phyloP scores from a whole-genome alignment of 345 rosid species.

The Nasturtium officinale region DNA sequence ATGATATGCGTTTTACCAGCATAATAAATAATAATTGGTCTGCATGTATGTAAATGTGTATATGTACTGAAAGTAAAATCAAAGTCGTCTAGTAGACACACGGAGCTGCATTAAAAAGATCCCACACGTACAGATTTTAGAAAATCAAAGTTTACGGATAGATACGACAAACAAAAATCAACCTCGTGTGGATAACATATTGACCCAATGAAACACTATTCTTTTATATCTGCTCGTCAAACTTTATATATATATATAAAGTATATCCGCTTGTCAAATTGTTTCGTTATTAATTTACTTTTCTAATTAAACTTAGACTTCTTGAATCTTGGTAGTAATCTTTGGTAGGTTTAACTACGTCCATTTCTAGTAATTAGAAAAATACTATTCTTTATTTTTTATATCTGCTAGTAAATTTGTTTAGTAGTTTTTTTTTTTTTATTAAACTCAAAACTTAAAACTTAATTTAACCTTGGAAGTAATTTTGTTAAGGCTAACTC shows the following conservation, averaged over 20 bases:
- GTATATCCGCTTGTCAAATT: neutral
- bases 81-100: conserved; percentile 32
- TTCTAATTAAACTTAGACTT: neutral
- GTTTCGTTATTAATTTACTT: neutral
- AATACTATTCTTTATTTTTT: too few relatives aligned
- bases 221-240: neutral
- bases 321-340: neutral
- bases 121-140: conserved; percentile 32
- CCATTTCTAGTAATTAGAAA: neutral
- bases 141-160: conserved; percentile 31
- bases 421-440: too few relatives aligned
- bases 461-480: too few relatives aligned
- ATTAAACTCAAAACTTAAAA: too few relatives aligned
- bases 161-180: conserved; percentile 33
- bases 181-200: conserved; percentile 36
- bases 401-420: too few relatives aligned
- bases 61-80: conserved; percentile 24
- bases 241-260: neutral
- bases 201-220: conserved; percentile 21
- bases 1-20: neutral
- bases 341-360: neutral
- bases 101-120: conserved; percentile 17
- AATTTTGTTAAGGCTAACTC: too few relatives aligned
- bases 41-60: conserved; percentile 13
- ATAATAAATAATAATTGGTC: neutral